phyloP scores from a whole-genome alignment of 129 eudicot species.

The Tanacetum coccineum region DNA sequence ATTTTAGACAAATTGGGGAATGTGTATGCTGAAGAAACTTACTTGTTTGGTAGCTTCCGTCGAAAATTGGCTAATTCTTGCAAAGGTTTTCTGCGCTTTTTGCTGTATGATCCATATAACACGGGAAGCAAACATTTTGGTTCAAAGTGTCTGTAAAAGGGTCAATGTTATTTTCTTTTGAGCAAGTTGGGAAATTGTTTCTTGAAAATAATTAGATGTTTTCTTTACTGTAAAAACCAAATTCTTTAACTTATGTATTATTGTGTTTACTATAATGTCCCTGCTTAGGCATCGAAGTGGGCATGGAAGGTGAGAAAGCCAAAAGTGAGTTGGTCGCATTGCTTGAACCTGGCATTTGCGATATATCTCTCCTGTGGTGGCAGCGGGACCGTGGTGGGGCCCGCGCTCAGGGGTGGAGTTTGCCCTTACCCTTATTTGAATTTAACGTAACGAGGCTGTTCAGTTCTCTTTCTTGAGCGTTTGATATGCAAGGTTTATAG shows the following conservation, averaged over 20 bases:
- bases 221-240: background rate
- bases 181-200: slow-evolving; percentile 10
- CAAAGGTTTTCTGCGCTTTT: slow-evolving; percentile 7
- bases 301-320: too few relatives aligned
- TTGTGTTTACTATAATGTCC: background rate
- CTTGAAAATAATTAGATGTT: background rate
- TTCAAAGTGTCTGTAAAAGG: slow-evolving; percentile 9
- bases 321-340: too few relatives aligned
- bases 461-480: background rate
- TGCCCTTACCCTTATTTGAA: too few relatives aligned
- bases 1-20: slow-evolving; percentile 4
- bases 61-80: slow-evolving; percentile 2
- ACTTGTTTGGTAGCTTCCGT: slow-evolving; percentile 11
- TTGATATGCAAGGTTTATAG: slow-evolving; percentile 4
- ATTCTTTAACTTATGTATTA: slow-evolving; percentile 9
- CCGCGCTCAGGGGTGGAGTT: too few relatives aligned
- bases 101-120: background rate
- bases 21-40: slow-evolving; percentile 3
- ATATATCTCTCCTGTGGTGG: too few relatives aligned
- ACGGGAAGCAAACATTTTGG: slow-evolving; percentile 7
- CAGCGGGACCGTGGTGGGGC: too few relatives aligned
- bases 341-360: too few relatives aligned
- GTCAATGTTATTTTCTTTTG: background rate
- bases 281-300: too few relatives aligned
- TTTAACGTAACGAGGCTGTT: too few relatives aligned